Conservation (phyloP, 192 early-diverging fungal species). For the Geranomyces variabilis region DNA sequence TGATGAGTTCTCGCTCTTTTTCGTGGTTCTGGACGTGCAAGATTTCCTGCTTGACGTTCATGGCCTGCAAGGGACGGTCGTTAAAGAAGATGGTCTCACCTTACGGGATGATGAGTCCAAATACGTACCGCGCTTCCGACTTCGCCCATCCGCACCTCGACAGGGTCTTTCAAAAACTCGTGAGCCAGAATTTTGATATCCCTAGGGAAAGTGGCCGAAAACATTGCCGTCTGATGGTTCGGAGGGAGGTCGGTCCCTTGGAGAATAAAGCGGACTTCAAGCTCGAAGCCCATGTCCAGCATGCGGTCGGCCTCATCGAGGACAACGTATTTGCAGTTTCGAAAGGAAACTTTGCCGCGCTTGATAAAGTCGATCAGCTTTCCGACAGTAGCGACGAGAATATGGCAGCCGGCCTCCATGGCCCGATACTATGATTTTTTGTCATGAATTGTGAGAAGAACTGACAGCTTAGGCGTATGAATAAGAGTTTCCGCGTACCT, state of each 20-base stretch:
- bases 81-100: not conserved
- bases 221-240: slow-evolving; percentile 95
- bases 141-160: slow-evolving; percentile 94
- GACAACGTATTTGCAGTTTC: slow-evolving; percentile 68
- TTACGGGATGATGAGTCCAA: too few species aligned
- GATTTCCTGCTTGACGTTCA: slow-evolving; percentile 86
- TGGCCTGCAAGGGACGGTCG: slow-evolving; percentile 54
- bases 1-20: slow-evolving; percentile 66
- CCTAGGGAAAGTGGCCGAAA: slow-evolving; percentile 98
- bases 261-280: slow-evolving; percentile 93
- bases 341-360: slow-evolving; percentile 71
- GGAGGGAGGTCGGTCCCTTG: slow-evolving; percentile 63
- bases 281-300: slow-evolving; percentile 99
- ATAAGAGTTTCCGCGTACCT: not conserved
- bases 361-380: slow-evolving; percentile 88
- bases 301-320: slow-evolving; percentile 87
- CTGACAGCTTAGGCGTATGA: not conserved
- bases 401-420: slow-evolving; percentile 78
- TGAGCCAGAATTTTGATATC: slow-evolving; percentile 95
- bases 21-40: too few species aligned
- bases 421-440: slow-evolving; percentile 28
- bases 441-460: too few species aligned
- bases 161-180: slow-evolving; percentile 84
- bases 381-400: slow-evolving; percentile 93
- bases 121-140: slow-evolving; percentile 48